Conservation (phyloP, 805 yeast species). For the Candida patagonica region DNA sequence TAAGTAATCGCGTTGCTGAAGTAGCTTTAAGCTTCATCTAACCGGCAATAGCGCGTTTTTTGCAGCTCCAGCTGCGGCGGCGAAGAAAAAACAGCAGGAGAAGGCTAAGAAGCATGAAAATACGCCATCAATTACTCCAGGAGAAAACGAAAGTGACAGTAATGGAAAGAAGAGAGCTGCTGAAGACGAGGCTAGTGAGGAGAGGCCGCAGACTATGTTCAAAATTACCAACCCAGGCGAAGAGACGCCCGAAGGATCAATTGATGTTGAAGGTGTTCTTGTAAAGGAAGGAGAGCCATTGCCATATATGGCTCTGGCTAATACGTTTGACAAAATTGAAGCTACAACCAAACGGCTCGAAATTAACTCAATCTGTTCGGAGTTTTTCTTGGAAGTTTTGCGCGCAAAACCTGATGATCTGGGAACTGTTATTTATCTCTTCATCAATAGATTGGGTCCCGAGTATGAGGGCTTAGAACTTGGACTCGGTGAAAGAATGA, state of each 20-base stretch:
- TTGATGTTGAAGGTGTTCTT: not conserved
- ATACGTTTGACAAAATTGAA: constrained; percentile 70
- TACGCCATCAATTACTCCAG: not conserved
- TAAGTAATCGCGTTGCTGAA: constrained; percentile 4
- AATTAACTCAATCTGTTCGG: constrained; percentile 66
- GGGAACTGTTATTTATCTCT: constrained; percentile 67
- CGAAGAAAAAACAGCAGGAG: not conserved
- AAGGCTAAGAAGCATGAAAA: not conserved
- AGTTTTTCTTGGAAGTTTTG: constrained; percentile 59
- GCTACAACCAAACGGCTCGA: constrained; percentile 74
- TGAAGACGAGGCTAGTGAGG: not conserved
- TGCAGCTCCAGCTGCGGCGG: constrained; percentile 5
- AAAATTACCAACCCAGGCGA: not conserved
- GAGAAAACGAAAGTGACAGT: not conserved
- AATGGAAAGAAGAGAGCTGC: constrained; percentile 1
- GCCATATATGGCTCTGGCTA: constrained; percentile 39
- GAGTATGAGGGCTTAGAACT: constrained; percentile 92
- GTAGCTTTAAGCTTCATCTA: too few species aligned
- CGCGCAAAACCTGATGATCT: constrained; percentile 44
- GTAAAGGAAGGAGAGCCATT: constrained; percentile 16
- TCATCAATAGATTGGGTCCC: constrained; percentile 86
- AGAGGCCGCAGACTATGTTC: not conserved
- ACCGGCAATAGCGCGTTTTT: constrained; percentile 5
- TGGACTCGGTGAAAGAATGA: constrained; percentile 84
- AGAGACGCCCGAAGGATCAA: not conserved